Evolutionary conservation across 2,329 filamentous ascomycete genomes (phyloP).

Genomic region (Claviceps africana): DNA sequence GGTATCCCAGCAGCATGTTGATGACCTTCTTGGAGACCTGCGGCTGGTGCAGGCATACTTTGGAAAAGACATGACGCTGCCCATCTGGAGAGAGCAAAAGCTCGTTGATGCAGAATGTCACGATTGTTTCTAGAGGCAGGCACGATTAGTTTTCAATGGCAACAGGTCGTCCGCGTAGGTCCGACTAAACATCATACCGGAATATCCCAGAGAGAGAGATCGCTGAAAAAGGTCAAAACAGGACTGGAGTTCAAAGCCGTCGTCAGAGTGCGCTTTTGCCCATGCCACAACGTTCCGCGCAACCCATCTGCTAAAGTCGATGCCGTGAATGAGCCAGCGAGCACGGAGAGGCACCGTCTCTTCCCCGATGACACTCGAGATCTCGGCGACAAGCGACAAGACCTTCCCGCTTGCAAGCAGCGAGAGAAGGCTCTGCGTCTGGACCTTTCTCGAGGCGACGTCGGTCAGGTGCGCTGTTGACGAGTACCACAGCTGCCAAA

Average conservation of each 20-base stretch:
- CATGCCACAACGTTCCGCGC: conserved; percentile 45
- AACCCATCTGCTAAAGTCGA: conserved; percentile 57
- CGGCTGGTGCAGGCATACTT: conserved; percentile 17
- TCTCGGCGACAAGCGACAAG: conserved; percentile 39
- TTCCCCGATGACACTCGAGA: conserved; percentile 32
- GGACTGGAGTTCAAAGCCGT: conserved; percentile 24
- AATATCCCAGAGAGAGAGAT: conserved; percentile 57
- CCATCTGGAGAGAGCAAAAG: conserved; percentile 21
- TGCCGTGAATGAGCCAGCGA: conserved; percentile 51
- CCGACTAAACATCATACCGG: conserved; percentile 48
- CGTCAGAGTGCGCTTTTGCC: conserved; percentile 17
- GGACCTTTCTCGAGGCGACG: conserved; percentile 15
- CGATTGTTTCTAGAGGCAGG: conserved; percentile 24
- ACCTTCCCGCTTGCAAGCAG: conserved; percentile 36
- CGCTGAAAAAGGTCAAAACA: conserved; percentile 39
- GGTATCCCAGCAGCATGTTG: conserved; percentile 20
- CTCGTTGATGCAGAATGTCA: conserved; percentile 20
- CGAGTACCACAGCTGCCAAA: conserved; percentile 25
- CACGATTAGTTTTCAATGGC: conserved; percentile 8
- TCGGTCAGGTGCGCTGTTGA: conserved; percentile 14
- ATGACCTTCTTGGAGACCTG: conserved; percentile 15
- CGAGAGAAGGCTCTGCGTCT: conserved; percentile 25
- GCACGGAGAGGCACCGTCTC: conserved; percentile 13
- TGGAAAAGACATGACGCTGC: conserved; percentile 14
- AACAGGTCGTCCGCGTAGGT: no score